Conservation (phyloP, 2,329 filamentous ascomycete species). For the Tolypocladium sp. region DNA sequence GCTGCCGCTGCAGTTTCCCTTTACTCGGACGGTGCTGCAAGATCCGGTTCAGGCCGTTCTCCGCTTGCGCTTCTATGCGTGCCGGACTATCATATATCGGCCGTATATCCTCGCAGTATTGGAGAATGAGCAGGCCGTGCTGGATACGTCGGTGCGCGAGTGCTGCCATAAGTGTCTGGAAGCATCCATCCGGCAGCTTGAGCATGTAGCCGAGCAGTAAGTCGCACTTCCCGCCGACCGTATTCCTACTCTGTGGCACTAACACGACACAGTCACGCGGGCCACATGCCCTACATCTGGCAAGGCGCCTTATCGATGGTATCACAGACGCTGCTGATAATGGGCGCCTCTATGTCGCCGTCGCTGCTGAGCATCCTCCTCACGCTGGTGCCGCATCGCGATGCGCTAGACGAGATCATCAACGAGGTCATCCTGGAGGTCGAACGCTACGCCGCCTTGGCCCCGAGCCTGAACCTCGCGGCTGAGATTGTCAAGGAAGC, state of each 20-base stretch:
- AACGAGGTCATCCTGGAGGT: conserved; percentile 69
- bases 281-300: conserved; percentile 80
- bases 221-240: conserved; percentile 17
- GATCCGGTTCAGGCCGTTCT: conserved; percentile 74
- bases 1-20: conserved; percentile 66
- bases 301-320: conserved; percentile 78
- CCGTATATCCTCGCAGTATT: conserved; percentile 75
- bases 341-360: conserved; percentile 76
- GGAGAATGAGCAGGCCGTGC: conserved; percentile 63
- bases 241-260: neutral
- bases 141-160: conserved; percentile 65
- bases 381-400: conserved; percentile 43
- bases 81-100: conserved; percentile 77
- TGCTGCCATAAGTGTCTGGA: conserved; percentile 76
- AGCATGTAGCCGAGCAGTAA: conserved; percentile 70
- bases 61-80: conserved; percentile 73
- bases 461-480: conserved; percentile 67
- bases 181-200: conserved; percentile 68
- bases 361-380: conserved; percentile 58
- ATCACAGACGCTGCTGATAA: conserved; percentile 71
- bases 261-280: conserved; percentile 50
- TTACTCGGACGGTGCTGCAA: conserved; percentile 54
- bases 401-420: conserved; percentile 66
- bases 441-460: conserved; percentile 63
- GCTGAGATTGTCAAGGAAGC: conserved; percentile 76